Base-by-base conservation (phyloP, 805 yeast species). In the Barnettozyma californica region DNA sequence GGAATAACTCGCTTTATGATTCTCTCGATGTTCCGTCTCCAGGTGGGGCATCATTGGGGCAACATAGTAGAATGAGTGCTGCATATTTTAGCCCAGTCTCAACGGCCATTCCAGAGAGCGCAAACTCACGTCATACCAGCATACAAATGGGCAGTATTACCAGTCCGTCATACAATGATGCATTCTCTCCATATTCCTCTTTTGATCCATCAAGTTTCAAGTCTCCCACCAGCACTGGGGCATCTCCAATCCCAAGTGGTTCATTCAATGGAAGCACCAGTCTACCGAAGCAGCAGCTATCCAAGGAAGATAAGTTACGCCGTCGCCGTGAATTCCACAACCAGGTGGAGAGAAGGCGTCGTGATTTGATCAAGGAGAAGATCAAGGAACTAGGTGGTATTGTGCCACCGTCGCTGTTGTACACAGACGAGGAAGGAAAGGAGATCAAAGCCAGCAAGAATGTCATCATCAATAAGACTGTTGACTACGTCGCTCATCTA, bases 341-440 rank as follows among this genome's bases (percentile, higher is more conserved):
- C 62, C 96, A 96, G 1, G 97, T 91, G 5, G 98, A 91, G 66
- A 76, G 97, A 58, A 75, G 96, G 57, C 77, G 98, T 61, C 75
- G 98, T 53, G 98, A 92, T 64, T 73, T 88, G 57, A 91, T 91
- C 60, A 90, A 91, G 63, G 95, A 87, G 60, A 81, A 87, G 58
- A 90, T 91, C 53, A 84, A 85, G 62, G 96, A 88, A 57, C 70
- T 91, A 58, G 92, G 95, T 1, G 67, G 77, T 21, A 71, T 91
- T 43, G 86, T 91, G 1, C 97, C 97, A 1, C 92, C 89, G 1
- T 73, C 85, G 3, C 63, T 87, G 51, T 65, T 86, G 21, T 68
- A 75, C 42, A 67, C 68, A 46, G 67, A 62, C 20, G 48, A 57
- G 2, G 66, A 63, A 39, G 76, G 77, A 4, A 84, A 69, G 75